Evolutionary conservation across 1,284 basidiomycete genomes (phyloP).

Genomic region (Papiliotrema terrestris): DNA sequence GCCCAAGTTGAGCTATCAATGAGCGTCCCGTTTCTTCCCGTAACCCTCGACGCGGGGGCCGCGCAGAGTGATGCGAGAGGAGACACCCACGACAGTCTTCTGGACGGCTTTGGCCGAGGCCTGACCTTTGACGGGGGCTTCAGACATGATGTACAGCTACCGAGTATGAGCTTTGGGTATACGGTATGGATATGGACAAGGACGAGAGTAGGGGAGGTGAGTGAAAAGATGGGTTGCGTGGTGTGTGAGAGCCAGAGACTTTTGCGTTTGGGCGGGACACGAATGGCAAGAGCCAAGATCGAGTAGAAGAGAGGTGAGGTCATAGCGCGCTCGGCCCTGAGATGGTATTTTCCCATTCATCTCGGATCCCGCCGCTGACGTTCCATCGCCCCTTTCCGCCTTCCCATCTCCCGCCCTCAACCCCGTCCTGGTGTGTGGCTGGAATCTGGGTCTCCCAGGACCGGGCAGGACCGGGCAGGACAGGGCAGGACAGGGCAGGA

Average conservation of each 20-base stretch:
- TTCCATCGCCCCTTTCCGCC: no score
- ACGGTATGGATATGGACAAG: neutral
- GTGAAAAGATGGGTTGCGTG: neutral
- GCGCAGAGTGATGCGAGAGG: neutral
- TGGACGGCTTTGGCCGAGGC: slow-evolving; percentile 20
- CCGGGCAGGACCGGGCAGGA: no score
- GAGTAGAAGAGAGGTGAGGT: no score
- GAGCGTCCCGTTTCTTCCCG: neutral
- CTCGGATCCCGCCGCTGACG: no score
- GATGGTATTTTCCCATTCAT: no score
- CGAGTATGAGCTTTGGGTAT: neutral
- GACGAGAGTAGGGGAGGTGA: neutral
- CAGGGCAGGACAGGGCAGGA: no score
- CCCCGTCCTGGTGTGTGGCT: no score
- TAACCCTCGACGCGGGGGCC: neutral
- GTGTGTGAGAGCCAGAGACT: neutral
- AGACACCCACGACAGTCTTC: slow-evolving; percentile 19
- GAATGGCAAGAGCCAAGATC: neutral
- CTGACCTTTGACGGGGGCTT: slow-evolving; percentile 11
- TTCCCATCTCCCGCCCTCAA: no score
- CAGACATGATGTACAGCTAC: neutral
- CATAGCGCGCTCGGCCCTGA: no score
- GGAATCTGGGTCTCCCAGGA: no score
- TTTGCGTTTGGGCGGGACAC: neutral
- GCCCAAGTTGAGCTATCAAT: slow-evolving; percentile 43